These are phyloP conservation scores for Candida boleticola DNA, from an alignment of 805 yeast species.

Conservation along the genomic window DNA sequence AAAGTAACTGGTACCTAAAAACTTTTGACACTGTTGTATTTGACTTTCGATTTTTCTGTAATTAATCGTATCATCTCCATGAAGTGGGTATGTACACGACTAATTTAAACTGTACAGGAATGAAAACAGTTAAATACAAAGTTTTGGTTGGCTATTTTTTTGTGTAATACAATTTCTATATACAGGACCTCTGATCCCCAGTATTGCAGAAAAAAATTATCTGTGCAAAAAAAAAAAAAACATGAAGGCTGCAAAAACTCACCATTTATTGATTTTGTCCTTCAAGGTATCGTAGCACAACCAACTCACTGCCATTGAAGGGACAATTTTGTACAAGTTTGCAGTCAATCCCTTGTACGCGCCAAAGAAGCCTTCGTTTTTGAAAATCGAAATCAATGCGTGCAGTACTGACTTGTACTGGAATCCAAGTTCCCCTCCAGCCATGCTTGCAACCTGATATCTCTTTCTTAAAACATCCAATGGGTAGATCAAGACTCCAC, in stretches of 20 bases:
- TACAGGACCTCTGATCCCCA: no score
- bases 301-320: slow-evolving; percentile 97
- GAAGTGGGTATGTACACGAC: slow-evolving; percentile 3
- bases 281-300: slow-evolving; percentile 73
- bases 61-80: slow-evolving; percentile 8
- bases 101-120: neutral
- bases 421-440: slow-evolving; percentile 74
- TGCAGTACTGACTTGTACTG: slow-evolving; percentile 72
- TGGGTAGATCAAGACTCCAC: slow-evolving; percentile 89
- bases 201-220: neutral
- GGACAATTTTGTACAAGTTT: slow-evolving; percentile 84
- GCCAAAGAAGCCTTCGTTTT: slow-evolving; percentile 70
- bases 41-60: no score
- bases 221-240: no score
- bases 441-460: slow-evolving; percentile 88
- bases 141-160: slow-evolving; percentile 14
- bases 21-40: no score
- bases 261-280: slow-evolving; percentile 37
- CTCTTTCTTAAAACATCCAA: slow-evolving; percentile 85
- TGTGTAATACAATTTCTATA: slow-evolving; percentile 3
- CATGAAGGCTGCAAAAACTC: slow-evolving; percentile 1
- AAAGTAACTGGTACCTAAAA: no score
- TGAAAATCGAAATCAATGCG: slow-evolving; percentile 69
- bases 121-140: slow-evolving; percentile 3
- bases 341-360: slow-evolving; percentile 75